phyloP scores from a whole-genome alignment of 768 basidiomycete species.

The Phaeotremella skinneri region DNA sequence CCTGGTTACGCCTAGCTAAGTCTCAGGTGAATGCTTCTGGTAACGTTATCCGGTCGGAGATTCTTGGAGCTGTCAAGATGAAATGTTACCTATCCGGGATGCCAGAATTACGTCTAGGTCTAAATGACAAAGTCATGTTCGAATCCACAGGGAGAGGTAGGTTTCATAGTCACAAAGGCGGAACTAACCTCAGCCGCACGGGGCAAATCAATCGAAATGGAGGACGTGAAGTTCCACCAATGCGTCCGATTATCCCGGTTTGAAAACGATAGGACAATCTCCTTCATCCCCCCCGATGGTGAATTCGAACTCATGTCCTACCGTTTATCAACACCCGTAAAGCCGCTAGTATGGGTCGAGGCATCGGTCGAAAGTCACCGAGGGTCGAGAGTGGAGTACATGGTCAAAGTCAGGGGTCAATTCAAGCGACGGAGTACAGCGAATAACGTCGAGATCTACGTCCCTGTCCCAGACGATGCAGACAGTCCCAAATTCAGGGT shows the following conservation, averaged over 20 bases:
- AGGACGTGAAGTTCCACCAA: slow-evolving; percentile 99
- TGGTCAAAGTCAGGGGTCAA: slow-evolving; percentile 91
- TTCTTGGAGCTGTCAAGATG: slow-evolving; percentile 99
- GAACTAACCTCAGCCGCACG: slow-evolving; percentile 63
- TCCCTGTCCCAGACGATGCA: slow-evolving; percentile 98
- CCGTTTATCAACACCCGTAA: slow-evolving; percentile 91
- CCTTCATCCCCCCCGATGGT: slow-evolving; percentile 97
- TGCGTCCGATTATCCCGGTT: slow-evolving; percentile 95
- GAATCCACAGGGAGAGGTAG: slow-evolving; percentile 91
- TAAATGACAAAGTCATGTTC: slow-evolving; percentile 99
- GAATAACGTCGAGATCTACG: slow-evolving; percentile 97
- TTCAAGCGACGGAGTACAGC: slow-evolving; percentile 96
- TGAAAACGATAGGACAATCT: slow-evolving; percentile 97
- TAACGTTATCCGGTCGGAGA: slow-evolving; percentile 94
- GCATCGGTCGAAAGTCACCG: slow-evolving; percentile 91
- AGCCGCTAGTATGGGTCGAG: slow-evolving; percentile 96
- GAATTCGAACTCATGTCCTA: slow-evolving; percentile 99
- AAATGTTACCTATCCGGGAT: slow-evolving; percentile 99
- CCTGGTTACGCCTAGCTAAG: slow-evolving; percentile 3
- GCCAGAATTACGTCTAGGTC: slow-evolving; percentile 90
- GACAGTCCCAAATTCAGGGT: slow-evolving; percentile 97
- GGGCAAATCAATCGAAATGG: slow-evolving; percentile 99
- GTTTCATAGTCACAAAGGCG: slow-evolving; percentile 40
- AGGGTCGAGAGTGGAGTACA: slow-evolving; percentile 89
- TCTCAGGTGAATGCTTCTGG: slow-evolving; percentile 89